These are phyloP conservation scores for Ophiostoma perfectum DNA, from an alignment of 2,329 filamentous ascomycete genomes.

Conservation along the genomic window DNA sequence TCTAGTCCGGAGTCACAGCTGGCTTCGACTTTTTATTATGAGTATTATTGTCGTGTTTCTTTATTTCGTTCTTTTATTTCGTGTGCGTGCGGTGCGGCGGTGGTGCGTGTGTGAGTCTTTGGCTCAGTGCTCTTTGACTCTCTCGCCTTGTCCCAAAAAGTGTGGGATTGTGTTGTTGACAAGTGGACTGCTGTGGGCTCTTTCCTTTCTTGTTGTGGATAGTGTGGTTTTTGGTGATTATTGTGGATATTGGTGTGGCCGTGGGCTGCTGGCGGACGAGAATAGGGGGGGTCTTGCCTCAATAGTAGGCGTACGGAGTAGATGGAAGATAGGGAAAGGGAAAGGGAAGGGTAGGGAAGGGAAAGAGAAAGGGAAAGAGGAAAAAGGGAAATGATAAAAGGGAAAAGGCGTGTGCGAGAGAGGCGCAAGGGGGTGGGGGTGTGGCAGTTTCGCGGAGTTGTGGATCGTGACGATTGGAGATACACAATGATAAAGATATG, in stretches of 20 bases:
- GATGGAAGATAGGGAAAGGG: slow-evolving; percentile 12
- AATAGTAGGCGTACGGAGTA: not conserved
- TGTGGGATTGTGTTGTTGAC: slow-evolving; percentile 16
- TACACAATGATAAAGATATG: too few relatives aligned
- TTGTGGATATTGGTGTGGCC: slow-evolving; percentile 8
- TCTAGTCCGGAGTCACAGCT: not conserved
- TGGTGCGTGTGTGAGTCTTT: slow-evolving; percentile 5
- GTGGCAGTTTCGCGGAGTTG: slow-evolving; percentile 11
- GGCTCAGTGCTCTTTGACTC: slow-evolving; percentile 9
- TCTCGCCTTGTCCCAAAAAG: slow-evolving; percentile 12
- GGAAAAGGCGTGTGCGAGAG: slow-evolving; percentile 10
- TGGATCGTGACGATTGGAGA: slow-evolving; percentile 2
- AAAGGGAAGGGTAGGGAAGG: not conserved
- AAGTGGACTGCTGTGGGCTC: slow-evolving; percentile 3
- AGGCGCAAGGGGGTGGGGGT: slow-evolving; percentile 14
- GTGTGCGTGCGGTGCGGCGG: slow-evolving; percentile 7
- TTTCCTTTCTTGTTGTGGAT: slow-evolving; percentile 7
- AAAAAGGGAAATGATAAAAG: not conserved
- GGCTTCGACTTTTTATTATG: not conserved
- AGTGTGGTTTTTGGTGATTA: slow-evolving; percentile 1
- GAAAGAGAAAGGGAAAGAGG: not conserved
- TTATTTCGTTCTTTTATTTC: slow-evolving; percentile 11
- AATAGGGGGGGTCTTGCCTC: slow-evolving; percentile 8
- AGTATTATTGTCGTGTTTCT: not conserved
- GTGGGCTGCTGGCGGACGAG: slow-evolving; percentile 14